These are phyloP conservation scores for Rhodotorula sp. DNA, from an alignment of 1,284 basidiomycete genomes.

Conservation along the genomic window DNA sequence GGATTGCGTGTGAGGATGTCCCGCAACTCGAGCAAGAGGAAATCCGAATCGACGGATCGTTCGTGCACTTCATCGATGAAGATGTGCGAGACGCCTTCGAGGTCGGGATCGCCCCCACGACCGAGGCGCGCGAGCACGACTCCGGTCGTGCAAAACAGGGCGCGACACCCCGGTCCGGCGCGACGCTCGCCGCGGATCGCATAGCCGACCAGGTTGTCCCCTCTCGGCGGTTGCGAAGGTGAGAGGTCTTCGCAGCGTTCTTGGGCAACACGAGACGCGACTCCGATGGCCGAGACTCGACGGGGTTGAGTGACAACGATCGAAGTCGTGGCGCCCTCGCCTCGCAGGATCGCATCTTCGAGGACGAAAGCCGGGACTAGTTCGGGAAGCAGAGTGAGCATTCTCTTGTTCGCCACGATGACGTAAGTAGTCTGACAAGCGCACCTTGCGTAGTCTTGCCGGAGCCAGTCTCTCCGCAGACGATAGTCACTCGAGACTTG, in stretches of 20 bases:
- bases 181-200: slow-evolving; percentile 89
- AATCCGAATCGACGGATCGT: slow-evolving; percentile 66
- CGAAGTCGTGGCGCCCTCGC: slow-evolving; percentile 65
- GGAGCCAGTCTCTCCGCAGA: slow-evolving; percentile 80
- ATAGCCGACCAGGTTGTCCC: slow-evolving; percentile 76
- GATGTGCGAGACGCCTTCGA: slow-evolving; percentile 75
- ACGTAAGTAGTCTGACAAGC: neutral
- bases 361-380: slow-evolving; percentile 46
- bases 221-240: slow-evolving; percentile 65
- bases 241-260: slow-evolving; percentile 74
- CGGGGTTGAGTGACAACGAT: slow-evolving; percentile 90
- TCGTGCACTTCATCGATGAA: slow-evolving; percentile 76
- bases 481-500: slow-evolving; percentile 68
- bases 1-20: slow-evolving; percentile 71
- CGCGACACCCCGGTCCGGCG: slow-evolving; percentile 64
- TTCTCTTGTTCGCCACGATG: too few species aligned
- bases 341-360: slow-evolving; percentile 69
- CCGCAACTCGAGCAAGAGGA: slow-evolving; percentile 78
- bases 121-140: slow-evolving; percentile 77
- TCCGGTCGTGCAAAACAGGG: slow-evolving; percentile 91
- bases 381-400: too few species aligned
- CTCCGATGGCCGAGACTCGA: slow-evolving; percentile 83
- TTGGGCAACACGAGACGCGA: slow-evolving; percentile 80
- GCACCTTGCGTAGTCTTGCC: slow-evolving; percentile 84
- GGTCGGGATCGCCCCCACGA: slow-evolving; percentile 64